These are phyloP conservation scores for Penicillium janthinellum DNA, from an alignment of 2,329 filamentous ascomycete species.

Conservation along the genomic window DNA sequence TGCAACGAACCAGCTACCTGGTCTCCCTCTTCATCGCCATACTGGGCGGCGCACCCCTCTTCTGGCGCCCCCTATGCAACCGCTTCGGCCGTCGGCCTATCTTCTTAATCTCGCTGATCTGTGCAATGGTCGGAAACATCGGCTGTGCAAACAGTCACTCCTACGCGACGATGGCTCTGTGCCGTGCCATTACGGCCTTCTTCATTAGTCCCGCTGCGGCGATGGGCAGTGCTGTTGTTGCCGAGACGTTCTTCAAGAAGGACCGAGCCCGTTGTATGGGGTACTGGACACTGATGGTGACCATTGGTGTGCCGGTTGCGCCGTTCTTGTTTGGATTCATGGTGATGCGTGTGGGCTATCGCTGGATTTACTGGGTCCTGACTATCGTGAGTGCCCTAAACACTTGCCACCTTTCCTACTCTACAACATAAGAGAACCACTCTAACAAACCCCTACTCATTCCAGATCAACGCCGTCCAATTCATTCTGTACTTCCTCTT, in stretches of 20 bases:
- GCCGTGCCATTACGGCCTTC: slow-evolving; percentile 53
- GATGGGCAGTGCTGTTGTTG: slow-evolving; percentile 57
- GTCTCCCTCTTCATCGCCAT: slow-evolving; percentile 57
- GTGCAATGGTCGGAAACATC: slow-evolving; percentile 53
- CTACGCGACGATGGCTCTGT: slow-evolving; percentile 53
- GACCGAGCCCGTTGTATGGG: slow-evolving; percentile 57
- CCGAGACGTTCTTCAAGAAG: slow-evolving; percentile 57
- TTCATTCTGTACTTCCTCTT: slow-evolving; percentile 59
- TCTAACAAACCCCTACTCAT: background rate
- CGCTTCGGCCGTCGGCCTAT: slow-evolving; percentile 57
- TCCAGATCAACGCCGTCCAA: slow-evolving; percentile 55
- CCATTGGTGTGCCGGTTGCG: slow-evolving; percentile 48
- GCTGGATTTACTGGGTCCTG: slow-evolving; percentile 61
- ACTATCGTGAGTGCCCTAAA: slow-evolving; percentile 47
- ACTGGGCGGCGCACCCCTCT: slow-evolving; percentile 54
- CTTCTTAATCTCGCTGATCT: slow-evolving; percentile 54
- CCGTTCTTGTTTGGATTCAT: slow-evolving; percentile 44
- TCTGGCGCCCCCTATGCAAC: slow-evolving; percentile 58
- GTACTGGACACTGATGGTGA: slow-evolving; percentile 56
- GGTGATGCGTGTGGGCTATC: slow-evolving; percentile 53
- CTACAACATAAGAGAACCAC: no score
- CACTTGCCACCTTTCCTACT: background rate
- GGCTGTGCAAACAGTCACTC: slow-evolving; percentile 53
- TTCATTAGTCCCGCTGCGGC: slow-evolving; percentile 56
- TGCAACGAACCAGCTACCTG: slow-evolving; percentile 56